Conservation (phyloP, 306 rosid species). For the Cicer judaicum region DNA sequence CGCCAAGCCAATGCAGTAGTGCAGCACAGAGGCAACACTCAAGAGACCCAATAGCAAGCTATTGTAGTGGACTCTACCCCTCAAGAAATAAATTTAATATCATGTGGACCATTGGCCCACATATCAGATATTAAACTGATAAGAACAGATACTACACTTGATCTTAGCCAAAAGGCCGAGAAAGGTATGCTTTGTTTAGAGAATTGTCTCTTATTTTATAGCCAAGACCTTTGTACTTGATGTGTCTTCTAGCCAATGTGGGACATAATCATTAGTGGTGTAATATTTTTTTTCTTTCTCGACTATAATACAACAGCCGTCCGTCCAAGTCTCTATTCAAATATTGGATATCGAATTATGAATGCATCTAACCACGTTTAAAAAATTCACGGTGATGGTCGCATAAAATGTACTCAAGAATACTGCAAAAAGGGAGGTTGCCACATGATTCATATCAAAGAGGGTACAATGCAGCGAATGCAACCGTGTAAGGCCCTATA, state of each 20-base stretch:
- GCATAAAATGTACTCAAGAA: too few relatives aligned
- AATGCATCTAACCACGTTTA: too few relatives aligned
- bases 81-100: too few relatives aligned
- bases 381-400: too few relatives aligned
- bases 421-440: too few relatives aligned
- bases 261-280: background rate
- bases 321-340: background rate
- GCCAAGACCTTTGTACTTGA: background rate
- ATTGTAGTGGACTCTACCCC: too few relatives aligned
- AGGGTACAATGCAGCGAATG: too few relatives aligned
- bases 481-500: too few relatives aligned
- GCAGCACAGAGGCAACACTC: background rate
- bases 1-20: background rate
- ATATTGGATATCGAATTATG: background rate
- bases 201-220: background rate
- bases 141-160: too few relatives aligned
- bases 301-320: background rate
- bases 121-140: too few relatives aligned
- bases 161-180: background rate
- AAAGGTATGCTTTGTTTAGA: background rate
- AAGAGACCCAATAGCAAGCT: background rate
- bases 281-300: background rate
- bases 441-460: too few relatives aligned
- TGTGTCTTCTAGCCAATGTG: background rate
- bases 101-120: too few relatives aligned